A percentile compares a stretch with the other conserved stretches of the same genome.
Evolutionary conservation across 257 asterid genomes (phyloP).

Genomic region (Solanum appendiculatum): DNA sequence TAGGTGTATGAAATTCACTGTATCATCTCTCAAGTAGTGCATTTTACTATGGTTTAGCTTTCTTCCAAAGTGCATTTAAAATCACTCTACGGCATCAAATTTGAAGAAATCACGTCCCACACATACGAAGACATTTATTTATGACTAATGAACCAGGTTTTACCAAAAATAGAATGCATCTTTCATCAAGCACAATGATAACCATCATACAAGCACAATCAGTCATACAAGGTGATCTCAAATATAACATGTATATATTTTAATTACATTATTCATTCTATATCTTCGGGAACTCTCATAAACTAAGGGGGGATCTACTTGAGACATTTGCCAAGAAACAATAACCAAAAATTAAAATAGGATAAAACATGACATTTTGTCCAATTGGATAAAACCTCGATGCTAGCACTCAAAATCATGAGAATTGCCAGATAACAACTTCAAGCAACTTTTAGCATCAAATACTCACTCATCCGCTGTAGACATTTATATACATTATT

Average conservation of each 20-base stretch:
- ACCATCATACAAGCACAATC: not conserved
- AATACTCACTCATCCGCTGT: not conserved
- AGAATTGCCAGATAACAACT: not conserved
- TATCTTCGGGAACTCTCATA: not conserved
- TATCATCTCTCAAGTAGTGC: not conserved
- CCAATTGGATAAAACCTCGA: not conserved
- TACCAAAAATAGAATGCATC: not conserved
- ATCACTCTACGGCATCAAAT: not conserved
- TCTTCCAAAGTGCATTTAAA: not conserved
- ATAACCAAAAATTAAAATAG: not conserved
- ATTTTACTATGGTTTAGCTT: not conserved
- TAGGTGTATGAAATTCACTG: not conserved
- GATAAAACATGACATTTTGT: not conserved
- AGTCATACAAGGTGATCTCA: not conserved
- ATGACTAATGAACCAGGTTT: not conserved
- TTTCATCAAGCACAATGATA: not conserved
- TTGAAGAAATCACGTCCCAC: not conserved
- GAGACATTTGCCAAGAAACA: not conserved
- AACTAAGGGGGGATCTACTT: not conserved
- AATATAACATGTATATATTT: too few species aligned
- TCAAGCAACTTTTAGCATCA: not conserved
- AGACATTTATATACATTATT: not conserved
- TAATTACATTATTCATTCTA: too few species aligned
- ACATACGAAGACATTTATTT: not conserved
- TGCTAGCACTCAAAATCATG: not conserved